phyloP scores from a whole-genome alignment of 2,329 filamentous ascomycete genomes.

The Diaporthe helianthi region DNA sequence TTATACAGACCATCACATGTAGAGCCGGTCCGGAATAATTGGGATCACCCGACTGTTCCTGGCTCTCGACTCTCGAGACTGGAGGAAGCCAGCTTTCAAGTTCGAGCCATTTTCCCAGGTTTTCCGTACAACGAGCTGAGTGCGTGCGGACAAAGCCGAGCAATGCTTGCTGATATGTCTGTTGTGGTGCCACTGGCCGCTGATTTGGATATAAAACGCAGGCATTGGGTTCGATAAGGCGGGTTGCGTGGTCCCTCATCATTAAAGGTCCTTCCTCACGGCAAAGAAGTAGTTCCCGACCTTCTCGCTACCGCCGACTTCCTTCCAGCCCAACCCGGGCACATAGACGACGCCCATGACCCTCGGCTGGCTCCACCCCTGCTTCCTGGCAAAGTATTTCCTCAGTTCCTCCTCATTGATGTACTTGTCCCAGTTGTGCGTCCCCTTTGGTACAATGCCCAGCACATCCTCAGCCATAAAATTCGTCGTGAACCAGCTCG shows the following conservation, averaged over 20 bases:
- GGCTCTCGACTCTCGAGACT: too few relatives aligned
- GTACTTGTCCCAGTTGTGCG: slow-evolving; percentile 97
- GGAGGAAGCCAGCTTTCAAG: not conserved
- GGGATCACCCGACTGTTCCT: not conserved
- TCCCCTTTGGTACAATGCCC: slow-evolving; percentile 87
- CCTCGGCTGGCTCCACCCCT: slow-evolving; percentile 65
- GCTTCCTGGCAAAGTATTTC: slow-evolving; percentile 57
- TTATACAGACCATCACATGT: not conserved
- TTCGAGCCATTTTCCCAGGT: not conserved
- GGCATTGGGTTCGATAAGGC: not conserved
- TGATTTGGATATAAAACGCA: not conserved
- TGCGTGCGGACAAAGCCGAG: not conserved
- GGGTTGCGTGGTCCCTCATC: not conserved
- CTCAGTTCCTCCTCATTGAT: slow-evolving; percentile 84
- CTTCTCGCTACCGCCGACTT: slow-evolving; percentile 80
- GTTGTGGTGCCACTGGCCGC: too few relatives aligned
- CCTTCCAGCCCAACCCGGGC: slow-evolving; percentile 88
- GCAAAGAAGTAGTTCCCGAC: slow-evolving; percentile 97
- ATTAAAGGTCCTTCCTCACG: slow-evolving; percentile 58
- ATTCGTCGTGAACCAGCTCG: slow-evolving; percentile 91
- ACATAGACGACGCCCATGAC: slow-evolving; percentile 89
- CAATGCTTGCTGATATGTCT: not conserved
- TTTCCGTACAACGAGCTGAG: not conserved
- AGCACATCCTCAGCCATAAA: slow-evolving; percentile 88
- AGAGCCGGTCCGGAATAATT: not conserved